Evolutionary conservation across 2,329 filamentous ascomycete species (phyloP).

Genomic region (Coccinonectria pachysandricola): DNA sequence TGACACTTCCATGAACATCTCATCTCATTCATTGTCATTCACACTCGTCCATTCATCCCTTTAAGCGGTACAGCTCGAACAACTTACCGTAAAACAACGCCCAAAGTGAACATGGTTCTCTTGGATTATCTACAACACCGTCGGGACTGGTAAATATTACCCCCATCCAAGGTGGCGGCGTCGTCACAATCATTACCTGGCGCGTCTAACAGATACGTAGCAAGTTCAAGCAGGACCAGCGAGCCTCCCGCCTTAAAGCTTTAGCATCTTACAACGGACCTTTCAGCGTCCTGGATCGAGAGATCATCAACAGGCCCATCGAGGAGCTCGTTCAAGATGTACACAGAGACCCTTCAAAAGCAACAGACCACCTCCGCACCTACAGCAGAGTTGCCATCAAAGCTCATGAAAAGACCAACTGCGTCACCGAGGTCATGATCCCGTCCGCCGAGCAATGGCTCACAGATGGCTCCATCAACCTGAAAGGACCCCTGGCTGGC

Average conservation of each 20-base stretch:
- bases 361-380: constrained; percentile 66
- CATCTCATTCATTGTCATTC: too few species aligned
- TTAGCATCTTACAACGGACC: constrained; percentile 57
- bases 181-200: neutral
- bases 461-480: constrained; percentile 47
- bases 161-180: too few species aligned
- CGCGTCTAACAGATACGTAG: constrained; percentile 36
- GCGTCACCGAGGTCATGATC: constrained; percentile 78
- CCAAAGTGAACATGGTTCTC: constrained; percentile 26
- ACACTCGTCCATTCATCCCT: too few species aligned
- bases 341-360: constrained; percentile 54
- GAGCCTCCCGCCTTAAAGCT: constrained; percentile 55
- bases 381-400: constrained; percentile 81
- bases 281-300: constrained; percentile 53
- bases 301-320: constrained; percentile 63
- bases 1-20: too few species aligned
- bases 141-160: constrained; percentile 50
- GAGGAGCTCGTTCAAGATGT: constrained; percentile 69
- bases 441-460: constrained; percentile 68
- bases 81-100: too few species aligned
- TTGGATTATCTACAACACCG: constrained; percentile 58
- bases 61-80: too few species aligned
- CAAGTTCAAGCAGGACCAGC: constrained; percentile 68
- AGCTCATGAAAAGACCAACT: constrained; percentile 81
- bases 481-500: constrained; percentile 74